phyloP scores from a whole-genome alignment of 805 yeast species.

The Zygosaccharomyces kombuchaensis region DNA sequence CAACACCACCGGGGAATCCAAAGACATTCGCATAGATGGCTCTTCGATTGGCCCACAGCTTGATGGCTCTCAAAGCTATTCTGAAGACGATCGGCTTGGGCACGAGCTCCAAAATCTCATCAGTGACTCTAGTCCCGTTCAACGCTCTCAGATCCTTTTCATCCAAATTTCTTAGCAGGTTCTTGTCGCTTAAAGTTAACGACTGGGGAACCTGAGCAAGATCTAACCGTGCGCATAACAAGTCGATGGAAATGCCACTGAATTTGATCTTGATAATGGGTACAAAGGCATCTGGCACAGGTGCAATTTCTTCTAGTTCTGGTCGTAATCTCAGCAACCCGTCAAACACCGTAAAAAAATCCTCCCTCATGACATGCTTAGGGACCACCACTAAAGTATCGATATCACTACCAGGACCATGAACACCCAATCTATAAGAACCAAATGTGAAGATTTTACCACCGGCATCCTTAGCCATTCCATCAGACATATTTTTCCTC shows the following conservation, averaged over 20 bases:
- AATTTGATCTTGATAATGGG: slow-evolving; percentile 90
- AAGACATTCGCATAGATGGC: slow-evolving; percentile 91
- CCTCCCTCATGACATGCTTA: slow-evolving; percentile 86
- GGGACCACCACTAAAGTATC: slow-evolving; percentile 97
- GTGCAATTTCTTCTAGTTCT: slow-evolving; percentile 84
- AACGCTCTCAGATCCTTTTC: slow-evolving; percentile 86
- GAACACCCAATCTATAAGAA: slow-evolving; percentile 89
- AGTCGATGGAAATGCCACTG: slow-evolving; percentile 88
- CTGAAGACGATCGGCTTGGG: slow-evolving; percentile 92
- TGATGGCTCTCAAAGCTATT: slow-evolving; percentile 86
- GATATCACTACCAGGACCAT: slow-evolving; percentile 97
- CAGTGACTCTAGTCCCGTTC: slow-evolving; percentile 97
- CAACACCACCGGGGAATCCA: slow-evolving; percentile 99
- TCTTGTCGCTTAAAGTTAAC: slow-evolving; percentile 77
- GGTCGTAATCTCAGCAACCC: slow-evolving; percentile 63
- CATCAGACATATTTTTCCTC: slow-evolving; percentile 88
- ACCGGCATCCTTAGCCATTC: slow-evolving; percentile 96
- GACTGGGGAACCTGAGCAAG: slow-evolving; percentile 76
- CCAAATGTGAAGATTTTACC: slow-evolving; percentile 97
- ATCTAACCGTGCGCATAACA: slow-evolving; percentile 79
- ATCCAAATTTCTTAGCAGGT: slow-evolving; percentile 78
- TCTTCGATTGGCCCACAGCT: slow-evolving; percentile 94
- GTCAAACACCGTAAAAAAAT: slow-evolving; percentile 80
- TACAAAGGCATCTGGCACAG: slow-evolving; percentile 97
- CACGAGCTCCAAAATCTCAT: slow-evolving; percentile 81